Evolutionary conservation across 176 grass and related monocot species (phyloP).

Genomic region (Areca catechu): DNA sequence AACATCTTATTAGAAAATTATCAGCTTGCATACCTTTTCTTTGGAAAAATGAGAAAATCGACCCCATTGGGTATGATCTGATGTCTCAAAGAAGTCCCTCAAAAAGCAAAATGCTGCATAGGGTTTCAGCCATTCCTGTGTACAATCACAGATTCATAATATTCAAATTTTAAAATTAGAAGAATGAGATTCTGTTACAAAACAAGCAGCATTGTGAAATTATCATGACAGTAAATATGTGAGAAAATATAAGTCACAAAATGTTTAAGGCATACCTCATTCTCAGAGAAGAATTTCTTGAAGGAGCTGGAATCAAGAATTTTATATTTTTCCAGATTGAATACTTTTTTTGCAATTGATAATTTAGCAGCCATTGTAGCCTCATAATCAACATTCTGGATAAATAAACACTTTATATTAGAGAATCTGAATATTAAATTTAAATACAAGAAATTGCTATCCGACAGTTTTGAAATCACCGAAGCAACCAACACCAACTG

Average conservation of each 20-base stretch:
- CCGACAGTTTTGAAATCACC: neutral
- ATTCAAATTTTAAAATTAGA: neutral
- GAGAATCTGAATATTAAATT: slow-evolving; percentile 10
- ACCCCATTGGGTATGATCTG: slow-evolving; percentile 95
- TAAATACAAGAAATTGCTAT: slow-evolving; percentile 6
- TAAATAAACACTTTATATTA: slow-evolving; percentile 7
- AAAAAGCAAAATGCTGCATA: slow-evolving; percentile 98
- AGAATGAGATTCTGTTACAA: neutral
- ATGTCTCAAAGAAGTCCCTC: slow-evolving; percentile 94
- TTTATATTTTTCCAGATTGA: slow-evolving; percentile 79
- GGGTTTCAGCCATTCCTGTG: slow-evolving; percentile 97
- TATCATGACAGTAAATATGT: slow-evolving; percentile 5
- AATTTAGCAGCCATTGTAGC: slow-evolving; percentile 67
- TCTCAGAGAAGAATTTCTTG: slow-evolving; percentile 86
- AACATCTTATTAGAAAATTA: neutral
- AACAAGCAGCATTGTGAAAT: neutral
- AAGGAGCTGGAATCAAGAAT: slow-evolving; percentile 69
- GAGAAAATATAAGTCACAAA: slow-evolving; percentile 8
- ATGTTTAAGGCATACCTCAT: slow-evolving; percentile 56
- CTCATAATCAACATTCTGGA: slow-evolving; percentile 92
- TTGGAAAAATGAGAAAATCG: slow-evolving; percentile 79
- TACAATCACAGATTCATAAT: slow-evolving; percentile 5
- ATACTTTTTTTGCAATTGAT: slow-evolving; percentile 83
- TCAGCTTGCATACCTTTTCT: slow-evolving; percentile 59
- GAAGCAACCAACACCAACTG: no score